These are phyloP conservation scores for Myxozyma neotropica DNA, from an alignment of 805 yeast genomes.

Conservation along the genomic window DNA sequence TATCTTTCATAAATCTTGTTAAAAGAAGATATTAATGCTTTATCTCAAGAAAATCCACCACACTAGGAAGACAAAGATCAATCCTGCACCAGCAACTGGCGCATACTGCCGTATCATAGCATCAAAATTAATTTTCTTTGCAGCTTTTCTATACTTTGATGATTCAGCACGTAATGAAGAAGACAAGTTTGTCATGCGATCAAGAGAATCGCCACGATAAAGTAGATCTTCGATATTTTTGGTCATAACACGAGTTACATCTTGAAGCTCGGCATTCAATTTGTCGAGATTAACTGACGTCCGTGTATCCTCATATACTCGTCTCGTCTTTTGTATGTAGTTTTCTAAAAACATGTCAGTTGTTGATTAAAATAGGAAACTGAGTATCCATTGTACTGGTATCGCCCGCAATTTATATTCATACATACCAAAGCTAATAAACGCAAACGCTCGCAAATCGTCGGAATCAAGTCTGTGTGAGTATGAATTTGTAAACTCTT, in stretches of 20 bases:
- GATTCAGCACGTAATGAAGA: constrained; percentile 78
- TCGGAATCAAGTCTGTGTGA: constrained; percentile 65
- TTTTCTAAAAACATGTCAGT: constrained; percentile 36
- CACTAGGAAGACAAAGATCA: constrained; percentile 67
- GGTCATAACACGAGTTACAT: constrained; percentile 93
- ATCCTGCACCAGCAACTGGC: constrained; percentile 74
- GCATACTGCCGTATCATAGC: constrained; percentile 86
- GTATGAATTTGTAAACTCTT: constrained; percentile 79
- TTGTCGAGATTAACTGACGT: constrained; percentile 87
- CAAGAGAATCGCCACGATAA: constrained; percentile 92
- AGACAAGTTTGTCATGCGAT: constrained; percentile 86
- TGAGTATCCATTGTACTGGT: too few relatives aligned
- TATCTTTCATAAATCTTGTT: too few relatives aligned
- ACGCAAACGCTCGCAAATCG: constrained; percentile 84
- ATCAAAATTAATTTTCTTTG: constrained; percentile 87
- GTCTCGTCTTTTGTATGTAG: constrained; percentile 77
- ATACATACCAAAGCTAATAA: constrained; percentile 66
- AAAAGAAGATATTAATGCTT: background rate
- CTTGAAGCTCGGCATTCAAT: constrained; percentile 83
- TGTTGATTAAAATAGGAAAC: background rate
- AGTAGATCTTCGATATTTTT: constrained; percentile 93
- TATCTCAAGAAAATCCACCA: constrained; percentile 67
- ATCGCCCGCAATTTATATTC: too few relatives aligned
- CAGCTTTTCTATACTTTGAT: constrained; percentile 83
- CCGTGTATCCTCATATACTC: constrained; percentile 85